Percentiles rank a stretch among this genome's conserved stretches.
phyloP scores from a whole-genome alignment of 371 early-diverging fungal genomes.

The Gilbertella persicaria region DNA sequence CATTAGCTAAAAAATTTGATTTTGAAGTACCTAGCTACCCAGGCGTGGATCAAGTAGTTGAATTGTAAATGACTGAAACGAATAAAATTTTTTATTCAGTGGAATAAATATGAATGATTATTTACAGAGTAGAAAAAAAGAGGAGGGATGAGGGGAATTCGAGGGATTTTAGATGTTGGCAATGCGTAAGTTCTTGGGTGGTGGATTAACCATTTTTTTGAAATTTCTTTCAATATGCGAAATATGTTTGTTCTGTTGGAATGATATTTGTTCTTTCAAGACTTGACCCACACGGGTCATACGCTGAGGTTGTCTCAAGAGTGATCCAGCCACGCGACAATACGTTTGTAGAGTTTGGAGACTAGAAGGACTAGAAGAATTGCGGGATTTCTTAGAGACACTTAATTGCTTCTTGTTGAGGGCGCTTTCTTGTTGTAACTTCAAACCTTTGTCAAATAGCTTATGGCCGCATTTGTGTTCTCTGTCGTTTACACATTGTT shows the following conservation, averaged over 20 bases:
- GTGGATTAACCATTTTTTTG: not conserved
- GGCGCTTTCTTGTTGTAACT: not conserved
- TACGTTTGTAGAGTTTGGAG: constrained; percentile 16
- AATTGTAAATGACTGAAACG: constrained; percentile 6
- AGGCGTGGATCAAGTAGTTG: constrained; percentile 64
- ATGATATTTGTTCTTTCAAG: constrained; percentile 7
- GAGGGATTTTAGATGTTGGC: not conserved
- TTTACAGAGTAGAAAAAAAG: constrained; percentile 1
- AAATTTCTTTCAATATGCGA: not conserved
- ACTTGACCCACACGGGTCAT: constrained; percentile 18
- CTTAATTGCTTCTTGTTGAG: constrained; percentile 1
- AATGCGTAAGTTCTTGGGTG: constrained; percentile 7
- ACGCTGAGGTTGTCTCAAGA: constrained; percentile 23
- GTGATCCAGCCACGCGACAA: constrained; percentile 20
- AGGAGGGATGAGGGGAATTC: not conserved
- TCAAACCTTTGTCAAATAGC: not conserved
- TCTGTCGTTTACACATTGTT: not conserved
- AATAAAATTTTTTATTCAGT: not conserved
- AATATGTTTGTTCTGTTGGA: constrained; percentile 1
- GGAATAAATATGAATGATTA: not conserved
- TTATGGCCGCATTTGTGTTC: not conserved
- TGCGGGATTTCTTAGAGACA: not conserved
- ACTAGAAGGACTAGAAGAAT: not conserved
- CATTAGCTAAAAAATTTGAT: constrained; percentile 60
- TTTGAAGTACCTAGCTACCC: constrained; percentile 69